phyloP scores from a whole-genome alignment of 2,329 filamentous ascomycete genomes.

The Curvularia eragrostidis region DNA sequence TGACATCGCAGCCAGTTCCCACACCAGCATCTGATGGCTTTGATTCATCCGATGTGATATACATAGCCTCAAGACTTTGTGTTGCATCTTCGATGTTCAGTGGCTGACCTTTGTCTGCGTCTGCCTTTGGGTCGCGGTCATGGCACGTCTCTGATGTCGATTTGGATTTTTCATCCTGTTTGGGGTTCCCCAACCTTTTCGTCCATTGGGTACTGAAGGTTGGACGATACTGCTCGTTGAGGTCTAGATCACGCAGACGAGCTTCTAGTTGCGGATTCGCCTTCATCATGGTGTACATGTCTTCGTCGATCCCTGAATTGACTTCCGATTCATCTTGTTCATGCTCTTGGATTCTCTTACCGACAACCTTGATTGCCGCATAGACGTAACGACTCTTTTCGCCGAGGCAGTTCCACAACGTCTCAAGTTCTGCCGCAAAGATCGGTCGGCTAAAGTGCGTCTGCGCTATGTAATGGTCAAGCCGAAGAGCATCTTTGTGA shows the following conservation, averaged over 20 bases:
- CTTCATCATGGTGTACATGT: constrained; percentile 18
- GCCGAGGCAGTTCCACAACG: constrained; percentile 32
- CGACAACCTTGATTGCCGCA: constrained; percentile 25
- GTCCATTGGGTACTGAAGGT: constrained; percentile 20
- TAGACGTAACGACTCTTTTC: constrained; percentile 29
- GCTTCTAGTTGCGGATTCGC: constrained; percentile 11
- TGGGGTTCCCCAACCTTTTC: not conserved
- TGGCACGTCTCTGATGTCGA: not conserved
- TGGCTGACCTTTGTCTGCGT: not conserved
- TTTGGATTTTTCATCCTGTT: not conserved
- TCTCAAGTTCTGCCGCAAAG: constrained; percentile 22
- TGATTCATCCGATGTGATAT: not conserved
- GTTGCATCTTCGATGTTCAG: not conserved
- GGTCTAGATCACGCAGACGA: constrained; percentile 14
- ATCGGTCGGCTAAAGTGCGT: constrained; percentile 25
- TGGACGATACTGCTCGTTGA: constrained; percentile 21
- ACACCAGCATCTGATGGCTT: not conserved
- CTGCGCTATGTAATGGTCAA: constrained; percentile 25
- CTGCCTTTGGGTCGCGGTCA: not conserved
- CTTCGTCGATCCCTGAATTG: not conserved
- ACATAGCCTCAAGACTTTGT: not conserved
- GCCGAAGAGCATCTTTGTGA: constrained; percentile 25
- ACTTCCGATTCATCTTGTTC: constrained; percentile 3
- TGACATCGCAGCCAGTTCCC: not conserved
- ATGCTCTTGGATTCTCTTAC: constrained; percentile 1